Evolutionary conservation across 208 protist species (phyloP).

Genomic region (Strigomonas culicis): DNA sequence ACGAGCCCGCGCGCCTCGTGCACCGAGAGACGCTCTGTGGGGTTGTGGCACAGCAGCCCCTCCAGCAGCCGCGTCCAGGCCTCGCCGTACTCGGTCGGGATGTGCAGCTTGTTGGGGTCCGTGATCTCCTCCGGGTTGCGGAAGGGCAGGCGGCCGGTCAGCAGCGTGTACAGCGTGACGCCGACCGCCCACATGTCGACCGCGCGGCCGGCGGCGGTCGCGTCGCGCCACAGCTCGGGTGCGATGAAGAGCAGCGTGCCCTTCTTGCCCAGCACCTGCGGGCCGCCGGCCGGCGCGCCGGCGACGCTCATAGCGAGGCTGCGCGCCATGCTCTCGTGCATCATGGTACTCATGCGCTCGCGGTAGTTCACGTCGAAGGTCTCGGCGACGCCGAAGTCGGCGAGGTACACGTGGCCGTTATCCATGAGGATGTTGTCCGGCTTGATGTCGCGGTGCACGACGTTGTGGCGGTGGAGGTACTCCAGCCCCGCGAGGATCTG

Average conservation of each 20-base stretch:
- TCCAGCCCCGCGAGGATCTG: slow-evolving; percentile 64
- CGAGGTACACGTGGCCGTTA: slow-evolving; percentile 52
- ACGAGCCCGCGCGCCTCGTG: slow-evolving; percentile 20
- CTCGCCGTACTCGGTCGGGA: slow-evolving; percentile 27
- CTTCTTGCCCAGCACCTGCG: slow-evolving; percentile 48
- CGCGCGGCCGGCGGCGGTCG: slow-evolving; percentile 61
- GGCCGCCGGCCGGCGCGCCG: slow-evolving; percentile 21
- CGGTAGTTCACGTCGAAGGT: slow-evolving; percentile 41
- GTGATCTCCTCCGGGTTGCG: slow-evolving; percentile 52
- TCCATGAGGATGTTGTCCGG: slow-evolving; percentile 82
- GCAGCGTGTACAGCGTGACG: slow-evolving; percentile 86
- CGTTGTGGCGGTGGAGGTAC: slow-evolving; percentile 60
- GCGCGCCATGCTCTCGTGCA: slow-evolving; percentile 49
- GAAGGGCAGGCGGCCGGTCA: slow-evolving; percentile 94
- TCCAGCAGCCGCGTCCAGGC: slow-evolving; percentile 48
- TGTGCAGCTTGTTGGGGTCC: slow-evolving; percentile 28
- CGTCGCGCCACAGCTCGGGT: slow-evolving; percentile 53
- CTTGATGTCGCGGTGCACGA: slow-evolving; percentile 91
- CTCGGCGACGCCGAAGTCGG: slow-evolving; percentile 86
- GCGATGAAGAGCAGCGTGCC: slow-evolving; percentile 81
- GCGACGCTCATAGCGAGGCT: slow-evolving; percentile 37
- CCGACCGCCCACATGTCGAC: slow-evolving; percentile 89
- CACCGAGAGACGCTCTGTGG: slow-evolving; percentile 46
- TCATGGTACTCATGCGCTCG: slow-evolving; percentile 34
- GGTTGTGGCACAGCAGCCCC: slow-evolving; percentile 77